Conservation (phyloP, 176 grass and related monocot genomes). For the Thinopyrum elongatum region DNA sequence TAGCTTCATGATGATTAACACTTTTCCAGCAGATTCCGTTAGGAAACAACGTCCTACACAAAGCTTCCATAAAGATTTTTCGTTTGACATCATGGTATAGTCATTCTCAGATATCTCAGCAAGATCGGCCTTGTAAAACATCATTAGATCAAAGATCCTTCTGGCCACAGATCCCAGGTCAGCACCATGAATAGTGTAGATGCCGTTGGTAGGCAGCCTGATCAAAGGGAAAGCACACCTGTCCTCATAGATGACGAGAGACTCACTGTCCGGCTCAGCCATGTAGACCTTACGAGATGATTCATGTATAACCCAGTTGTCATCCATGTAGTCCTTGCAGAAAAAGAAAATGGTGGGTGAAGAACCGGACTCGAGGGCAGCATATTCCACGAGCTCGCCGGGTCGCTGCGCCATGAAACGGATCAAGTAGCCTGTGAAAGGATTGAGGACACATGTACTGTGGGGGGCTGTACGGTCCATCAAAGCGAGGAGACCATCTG, state of each 20-base stretch:
- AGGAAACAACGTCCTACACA: background rate
- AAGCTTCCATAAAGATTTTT: background rate
- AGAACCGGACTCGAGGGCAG: background rate
- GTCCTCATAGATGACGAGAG: background rate
- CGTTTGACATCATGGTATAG: background rate
- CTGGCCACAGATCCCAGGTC: background rate
- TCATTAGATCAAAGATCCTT: background rate
- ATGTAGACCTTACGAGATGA: background rate
- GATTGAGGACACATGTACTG: background rate
- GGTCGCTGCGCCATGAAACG: background rate
- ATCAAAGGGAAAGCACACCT: background rate
- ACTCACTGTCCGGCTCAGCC: background rate
- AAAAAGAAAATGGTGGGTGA: background rate
- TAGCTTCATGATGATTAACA: background rate
- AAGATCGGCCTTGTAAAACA: background rate
- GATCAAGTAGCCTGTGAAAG: background rate
- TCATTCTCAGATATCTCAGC: background rate
- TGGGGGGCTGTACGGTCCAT: background rate
- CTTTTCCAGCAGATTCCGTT: background rate
- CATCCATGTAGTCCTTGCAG: background rate
- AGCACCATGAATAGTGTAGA: background rate
- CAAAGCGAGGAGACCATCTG: background rate
- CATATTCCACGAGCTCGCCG: background rate
- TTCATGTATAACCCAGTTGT: background rate
- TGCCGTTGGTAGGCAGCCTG: background rate